A percentile compares a stretch with the other conserved stretches of the same genome.
phyloP scores from a whole-genome alignment of 2,329 filamentous ascomycete genomes.

The Metarhizium sp. region DNA sequence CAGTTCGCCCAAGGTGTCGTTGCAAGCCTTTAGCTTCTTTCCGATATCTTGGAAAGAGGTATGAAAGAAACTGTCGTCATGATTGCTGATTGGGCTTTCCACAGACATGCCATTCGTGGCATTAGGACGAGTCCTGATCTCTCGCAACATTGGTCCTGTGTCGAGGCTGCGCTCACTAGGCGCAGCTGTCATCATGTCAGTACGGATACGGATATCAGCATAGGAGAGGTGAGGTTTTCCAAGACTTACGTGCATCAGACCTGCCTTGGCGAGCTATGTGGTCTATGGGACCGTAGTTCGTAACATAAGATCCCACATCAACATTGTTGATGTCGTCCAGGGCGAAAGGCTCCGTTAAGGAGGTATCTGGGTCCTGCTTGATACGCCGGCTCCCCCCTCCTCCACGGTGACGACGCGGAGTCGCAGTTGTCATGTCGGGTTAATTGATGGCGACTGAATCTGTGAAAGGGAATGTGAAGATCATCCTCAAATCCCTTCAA shows the following conservation, averaged over 20 bases:
- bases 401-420: conserved; percentile 1
- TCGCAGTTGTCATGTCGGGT: not conserved
- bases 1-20: conserved; percentile 58
- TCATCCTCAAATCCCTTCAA: no score
- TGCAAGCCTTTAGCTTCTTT: conserved; percentile 52
- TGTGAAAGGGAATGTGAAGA: not conserved
- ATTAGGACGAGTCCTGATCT: conserved; percentile 23
- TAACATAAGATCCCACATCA: conserved; percentile 2
- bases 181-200: conserved; percentile 19
- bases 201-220: not conserved
- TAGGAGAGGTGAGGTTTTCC: not conserved
- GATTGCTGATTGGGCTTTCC: conserved; percentile 14
- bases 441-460: not conserved
- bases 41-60: conserved; percentile 45
- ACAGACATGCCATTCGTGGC: not conserved
- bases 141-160: conserved; percentile 27
- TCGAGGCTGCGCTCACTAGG: conserved; percentile 26
- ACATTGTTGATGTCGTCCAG: not conserved
- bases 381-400: conserved; percentile 2
- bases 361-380: conserved; percentile 18
- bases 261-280: conserved; percentile 18
- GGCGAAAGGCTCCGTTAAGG: not conserved
- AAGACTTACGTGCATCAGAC: conserved; percentile 30
- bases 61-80: conserved; percentile 31
- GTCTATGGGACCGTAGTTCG: conserved; percentile 12